phyloP scores from a whole-genome alignment of 2,329 filamentous ascomycete species.

The Cytospora mali region DNA sequence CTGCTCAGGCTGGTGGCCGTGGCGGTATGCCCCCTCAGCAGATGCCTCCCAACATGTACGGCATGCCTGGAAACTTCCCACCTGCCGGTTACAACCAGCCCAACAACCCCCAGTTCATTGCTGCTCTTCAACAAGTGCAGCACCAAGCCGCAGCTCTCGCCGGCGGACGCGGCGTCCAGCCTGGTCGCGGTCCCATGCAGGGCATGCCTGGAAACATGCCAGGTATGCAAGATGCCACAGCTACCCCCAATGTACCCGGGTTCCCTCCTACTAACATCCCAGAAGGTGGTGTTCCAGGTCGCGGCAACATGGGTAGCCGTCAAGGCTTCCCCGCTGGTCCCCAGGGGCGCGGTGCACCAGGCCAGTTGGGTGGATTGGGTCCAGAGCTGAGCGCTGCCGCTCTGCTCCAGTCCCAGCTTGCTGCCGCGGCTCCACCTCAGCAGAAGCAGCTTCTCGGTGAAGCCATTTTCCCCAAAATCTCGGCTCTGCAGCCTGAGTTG shows the following conservation, averaged over 20 bases:
- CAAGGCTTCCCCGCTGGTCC: constrained; percentile 41
- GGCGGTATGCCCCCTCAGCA: constrained; percentile 81
- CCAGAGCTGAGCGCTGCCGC: constrained; percentile 45
- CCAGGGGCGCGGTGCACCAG: constrained; percentile 52
- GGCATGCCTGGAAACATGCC: constrained; percentile 61
- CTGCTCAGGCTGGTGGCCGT: constrained; percentile 80
- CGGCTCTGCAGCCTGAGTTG: constrained; percentile 88
- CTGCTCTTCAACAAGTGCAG: constrained; percentile 79
- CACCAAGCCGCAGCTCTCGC: constrained; percentile 54
- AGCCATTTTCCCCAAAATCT: constrained; percentile 98
- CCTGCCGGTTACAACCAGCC: constrained; percentile 78
- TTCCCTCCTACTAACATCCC: constrained; percentile 58
- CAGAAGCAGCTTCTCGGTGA: constrained; percentile 99
- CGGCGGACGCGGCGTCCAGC: constrained; percentile 66
- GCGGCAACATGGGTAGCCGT: constrained; percentile 44
- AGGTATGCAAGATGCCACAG: constrained; percentile 44
- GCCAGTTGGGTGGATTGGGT: constrained; percentile 37
- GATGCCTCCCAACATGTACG: constrained; percentile 85
- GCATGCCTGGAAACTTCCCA: constrained; percentile 77
- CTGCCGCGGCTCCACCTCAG: constrained; percentile 62
- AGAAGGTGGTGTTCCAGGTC: constrained; percentile 42
- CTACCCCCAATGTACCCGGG: constrained; percentile 56
- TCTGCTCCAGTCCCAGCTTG: constrained; percentile 61
- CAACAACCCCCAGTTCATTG: constrained; percentile 77
- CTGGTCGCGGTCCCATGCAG: constrained; percentile 73